Base-by-base conservation (phyloP, 371 early-diverging fungal genomes). In the Mortierella sp. region DNA sequence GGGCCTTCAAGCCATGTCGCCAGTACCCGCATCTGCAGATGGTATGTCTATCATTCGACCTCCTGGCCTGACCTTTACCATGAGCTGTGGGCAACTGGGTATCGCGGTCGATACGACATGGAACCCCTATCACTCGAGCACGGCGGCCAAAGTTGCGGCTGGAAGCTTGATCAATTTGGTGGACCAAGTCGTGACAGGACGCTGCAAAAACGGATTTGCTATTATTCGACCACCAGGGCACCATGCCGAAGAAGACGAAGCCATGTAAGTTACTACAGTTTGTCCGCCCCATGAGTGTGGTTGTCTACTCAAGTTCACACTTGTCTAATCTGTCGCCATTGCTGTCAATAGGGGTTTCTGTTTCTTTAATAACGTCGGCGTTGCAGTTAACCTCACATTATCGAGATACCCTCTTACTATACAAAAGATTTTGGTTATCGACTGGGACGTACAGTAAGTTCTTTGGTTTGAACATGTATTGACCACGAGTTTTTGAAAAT, bases 401-500 rank as follows among this genome's bases (percentile, higher is more conserved):
- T 80, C 81, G 24, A 83, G 80, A 58, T 81, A 86, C 60, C 80
- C 86, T 0, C 55, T 78, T 23, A 81, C 71, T 13, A 80, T 87
- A 14, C 80, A 83, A 61, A 86, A 84, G 61, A 82, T 89, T 23
- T 62, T 89, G 31, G 82, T 90, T 31, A 80, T 90, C 56, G 90
- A 90, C 54, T 90, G 90, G 89, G 89, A 90, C 74, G 84, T 89
- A 54, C 88, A 90, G 84, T 88, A 84, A 82, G 83, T 80, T 21
- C 2, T 10, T 42, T 27, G 9, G 16, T 19, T 30, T 23, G 50
- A 16, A 26, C n/a, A n/a, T n/a, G n/a, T n/a, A n/a, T n/a, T n/a
- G n/a, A n/a, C n/a, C n/a, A n/a, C n/a, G n/a, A n/a, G n/a, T n/a
- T n/a, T n/a, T n/a, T n/a, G n/a, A n/a, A n/a, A n/a, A n/a, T n/a